These are phyloP conservation scores for Paraphaeosphaeria sporulosa DNA, from an alignment of 2,329 filamentous ascomycete genomes.

Conservation along the genomic window DNA sequence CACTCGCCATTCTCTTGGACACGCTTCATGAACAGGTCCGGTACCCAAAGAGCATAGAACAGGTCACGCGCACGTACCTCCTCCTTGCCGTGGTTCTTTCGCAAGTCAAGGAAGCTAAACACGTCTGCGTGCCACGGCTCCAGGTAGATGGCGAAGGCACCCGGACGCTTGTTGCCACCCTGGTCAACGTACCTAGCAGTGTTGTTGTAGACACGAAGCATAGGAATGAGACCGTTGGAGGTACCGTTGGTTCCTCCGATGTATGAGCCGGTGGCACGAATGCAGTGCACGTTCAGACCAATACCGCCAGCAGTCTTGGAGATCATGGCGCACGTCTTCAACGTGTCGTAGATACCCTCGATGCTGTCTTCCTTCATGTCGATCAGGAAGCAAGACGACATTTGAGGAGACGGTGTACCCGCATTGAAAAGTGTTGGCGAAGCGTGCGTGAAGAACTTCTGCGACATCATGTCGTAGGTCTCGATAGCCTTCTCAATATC, in stretches of 20 bases:
- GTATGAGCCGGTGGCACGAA: constrained; percentile 96
- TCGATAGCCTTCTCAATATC: constrained; percentile 94
- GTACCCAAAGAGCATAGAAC: constrained; percentile 98
- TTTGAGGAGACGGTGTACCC: constrained; percentile 90
- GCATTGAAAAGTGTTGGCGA: constrained; percentile 98
- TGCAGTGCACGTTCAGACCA: constrained; percentile 94
- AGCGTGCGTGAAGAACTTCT: constrained; percentile 97
- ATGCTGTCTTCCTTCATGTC: constrained; percentile 99
- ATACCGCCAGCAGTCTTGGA: constrained; percentile 99
- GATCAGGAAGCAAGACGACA: constrained; percentile 98
- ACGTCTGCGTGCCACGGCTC: constrained; percentile 99
- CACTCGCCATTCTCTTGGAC: constrained; percentile 96
- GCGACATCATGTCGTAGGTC: constrained; percentile 99
- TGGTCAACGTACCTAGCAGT: constrained; percentile 98
- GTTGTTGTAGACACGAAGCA: constrained; percentile 99
- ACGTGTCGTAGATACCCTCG: constrained; percentile 97
- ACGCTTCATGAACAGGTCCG: constrained; percentile 99
- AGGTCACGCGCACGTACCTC: constrained; percentile 96
- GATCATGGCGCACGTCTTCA: constrained; percentile 99
- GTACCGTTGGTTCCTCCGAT: constrained; percentile 98
- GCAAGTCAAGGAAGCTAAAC: constrained; percentile 94
- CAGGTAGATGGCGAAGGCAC: constrained; percentile 97
- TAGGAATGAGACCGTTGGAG: constrained; percentile 95
- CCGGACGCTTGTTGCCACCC: constrained; percentile 98
- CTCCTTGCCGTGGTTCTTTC: constrained; percentile 99